Percentiles rank a stretch among this genome's conserved stretches.
phyloP scores from a whole-genome alignment of 75 land plant species.

The Azolla pinnata region DNA sequence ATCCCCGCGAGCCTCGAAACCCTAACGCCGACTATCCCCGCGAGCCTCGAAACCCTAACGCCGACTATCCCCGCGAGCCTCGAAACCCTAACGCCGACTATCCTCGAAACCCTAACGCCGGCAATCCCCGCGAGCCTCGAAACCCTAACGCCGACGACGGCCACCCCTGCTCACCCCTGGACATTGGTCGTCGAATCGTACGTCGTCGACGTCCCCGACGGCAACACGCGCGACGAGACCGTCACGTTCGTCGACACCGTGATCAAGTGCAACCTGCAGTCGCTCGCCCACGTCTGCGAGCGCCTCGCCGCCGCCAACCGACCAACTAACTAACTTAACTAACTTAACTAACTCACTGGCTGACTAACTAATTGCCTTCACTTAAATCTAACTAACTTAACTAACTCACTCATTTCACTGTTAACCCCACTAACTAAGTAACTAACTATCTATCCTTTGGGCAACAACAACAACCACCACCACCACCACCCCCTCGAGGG shows the following conservation, averaged over 20 bases:
- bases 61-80: neutral
- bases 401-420: too few species aligned
- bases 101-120: slow-evolving; percentile 6
- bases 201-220: slow-evolving; percentile 52
- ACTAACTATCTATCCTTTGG: too few species aligned
- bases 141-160: slow-evolving; percentile 8
- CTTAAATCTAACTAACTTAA: too few species aligned
- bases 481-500: too few species aligned
- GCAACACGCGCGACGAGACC: slow-evolving; percentile 54
- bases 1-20: neutral
- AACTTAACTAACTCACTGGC: too few species aligned
- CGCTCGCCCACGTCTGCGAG: slow-evolving; percentile 40
- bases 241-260: slow-evolving; percentile 50
- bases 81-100: slow-evolving; percentile 7
- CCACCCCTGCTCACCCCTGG: neutral
- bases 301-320: too few species aligned
- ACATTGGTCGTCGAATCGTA: slow-evolving; percentile 55
- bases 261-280: slow-evolving; percentile 53
- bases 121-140: neutral
- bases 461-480: too few species aligned
- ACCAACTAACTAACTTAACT: too few species aligned
- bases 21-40: slow-evolving; percentile 7
- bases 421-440: too few species aligned
- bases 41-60: too few species aligned
- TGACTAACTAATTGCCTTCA: too few species aligned